phyloP scores from a whole-genome alignment of 306 rosid species.

The Fragaria iinumae region DNA sequence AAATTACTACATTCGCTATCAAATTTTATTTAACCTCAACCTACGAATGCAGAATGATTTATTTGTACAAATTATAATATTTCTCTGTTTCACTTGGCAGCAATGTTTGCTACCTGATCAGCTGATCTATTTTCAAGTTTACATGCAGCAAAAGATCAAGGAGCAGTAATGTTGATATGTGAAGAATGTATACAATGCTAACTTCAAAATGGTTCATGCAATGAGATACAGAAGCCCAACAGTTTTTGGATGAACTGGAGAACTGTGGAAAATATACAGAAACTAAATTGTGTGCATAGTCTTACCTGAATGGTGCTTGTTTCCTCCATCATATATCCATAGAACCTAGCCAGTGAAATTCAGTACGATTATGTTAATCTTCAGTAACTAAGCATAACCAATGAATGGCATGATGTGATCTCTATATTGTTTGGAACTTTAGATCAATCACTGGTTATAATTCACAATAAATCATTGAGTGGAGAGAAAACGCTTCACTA shows the following conservation, averaged over 20 bases:
- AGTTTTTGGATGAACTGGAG: background rate
- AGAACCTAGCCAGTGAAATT: background rate
- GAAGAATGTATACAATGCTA: background rate
- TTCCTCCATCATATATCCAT: background rate
- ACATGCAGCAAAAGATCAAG: conserved; percentile 1
- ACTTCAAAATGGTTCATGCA: background rate
- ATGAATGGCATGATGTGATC: background rate
- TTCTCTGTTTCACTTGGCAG: background rate
- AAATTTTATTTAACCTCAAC: background rate
- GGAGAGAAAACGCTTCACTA: background rate
- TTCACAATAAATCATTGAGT: background rate
- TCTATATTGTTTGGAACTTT: background rate
- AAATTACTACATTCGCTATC: background rate
- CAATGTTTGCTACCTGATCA: background rate
- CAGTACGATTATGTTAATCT: background rate
- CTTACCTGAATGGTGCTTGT: conserved; percentile 3
- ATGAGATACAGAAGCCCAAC: background rate
- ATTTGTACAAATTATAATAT: background rate
- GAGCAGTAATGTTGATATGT: background rate
- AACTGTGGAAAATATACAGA: background rate
- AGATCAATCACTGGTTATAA: background rate
- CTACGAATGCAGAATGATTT: background rate
- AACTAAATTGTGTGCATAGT: background rate
- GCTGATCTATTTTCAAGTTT: background rate
- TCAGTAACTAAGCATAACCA: background rate